Base-by-base conservation (phyloP, 2,329 filamentous ascomycete genomes). In the Hypomyces perniciosus region DNA sequence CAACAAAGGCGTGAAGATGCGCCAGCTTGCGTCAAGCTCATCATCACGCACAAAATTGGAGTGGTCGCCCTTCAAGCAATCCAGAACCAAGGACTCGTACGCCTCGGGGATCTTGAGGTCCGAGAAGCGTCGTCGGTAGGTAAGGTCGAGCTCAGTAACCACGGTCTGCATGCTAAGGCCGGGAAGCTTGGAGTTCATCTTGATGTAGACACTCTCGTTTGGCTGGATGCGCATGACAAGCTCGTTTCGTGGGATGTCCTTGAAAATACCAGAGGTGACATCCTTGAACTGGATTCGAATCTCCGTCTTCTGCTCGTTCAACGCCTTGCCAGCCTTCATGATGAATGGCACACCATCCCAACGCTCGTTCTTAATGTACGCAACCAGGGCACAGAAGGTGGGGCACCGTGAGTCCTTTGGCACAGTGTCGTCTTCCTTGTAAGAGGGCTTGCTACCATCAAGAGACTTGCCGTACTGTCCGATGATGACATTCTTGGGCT, bases 141-240 rank as follows among this genome's bases (percentile, higher is more conserved):
- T 99, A 61, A 99, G 83, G 67, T 99, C 93, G 54, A 99, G 87
- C 77, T 99, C 93, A 54, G 93, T 99, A 62, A 96, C 89, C 37
- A 97, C 93, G 9, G 93, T 99, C 79, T 99, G 93, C 91, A 97
- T 99, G 78, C 90, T 97, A 64, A 99, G 79, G 63, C 93, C 93
- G 20, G 93, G 95, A 53, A 99, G 80, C 80, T 99, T 99, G 30
- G 92, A 97, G 85, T 99, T 99, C 93, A 99, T 99, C 84, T 99
- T 99, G 73, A 97, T 95, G 77, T 99, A 99, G 60, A 99, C 91
- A 68, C 89, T 95, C 80, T 99, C 93, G 76, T 99, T 99, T 63
- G 93, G 93, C 78, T 99, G 93, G 59, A 99, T 95, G 61, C 93
- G 91, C 77, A 99, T 96, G 64, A 99, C 93, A 59, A 99, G 86